phyloP scores from a whole-genome alignment of 257 asterid genomes.

The Salvia rosmarinus region DNA sequence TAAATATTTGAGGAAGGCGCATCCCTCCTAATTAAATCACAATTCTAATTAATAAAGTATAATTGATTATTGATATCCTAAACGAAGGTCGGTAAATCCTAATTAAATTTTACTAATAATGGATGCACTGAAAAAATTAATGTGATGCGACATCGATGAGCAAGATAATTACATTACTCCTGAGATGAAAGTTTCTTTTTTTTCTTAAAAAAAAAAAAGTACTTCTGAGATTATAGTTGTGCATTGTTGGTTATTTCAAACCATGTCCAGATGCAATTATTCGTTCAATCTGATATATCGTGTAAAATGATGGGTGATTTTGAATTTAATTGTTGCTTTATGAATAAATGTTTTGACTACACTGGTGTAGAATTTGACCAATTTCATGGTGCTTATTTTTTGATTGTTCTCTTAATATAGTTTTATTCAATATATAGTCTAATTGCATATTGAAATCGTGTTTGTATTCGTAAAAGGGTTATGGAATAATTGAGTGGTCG shows the following conservation, averaged over 20 bases:
- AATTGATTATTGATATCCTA: too few species aligned
- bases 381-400: not conserved
- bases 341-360: not conserved
- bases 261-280: not conserved
- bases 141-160: not conserved
- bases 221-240: not conserved
- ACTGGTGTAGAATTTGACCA: not conserved
- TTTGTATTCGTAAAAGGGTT: not conserved
- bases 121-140: too few species aligned
- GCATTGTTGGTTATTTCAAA: not conserved
- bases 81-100: too few species aligned
- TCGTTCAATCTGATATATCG: not conserved
- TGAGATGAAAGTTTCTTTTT: too few species aligned
- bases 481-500: constrained; percentile 13
- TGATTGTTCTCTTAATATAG: not conserved
- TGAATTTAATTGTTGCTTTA: not conserved
- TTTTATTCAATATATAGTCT: not conserved
- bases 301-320: not conserved
- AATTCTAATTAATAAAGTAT: too few species aligned
- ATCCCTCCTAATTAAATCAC: too few species aligned
- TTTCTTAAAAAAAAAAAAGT: too few species aligned
- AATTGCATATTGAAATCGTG: not conserved
- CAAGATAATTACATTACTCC: not conserved
- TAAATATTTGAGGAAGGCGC: not conserved
- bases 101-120: too few species aligned